These are phyloP conservation scores for Picochlorum costavermella DNA, from an alignment of 139 green algal genomes.

Conservation along the genomic window DNA sequence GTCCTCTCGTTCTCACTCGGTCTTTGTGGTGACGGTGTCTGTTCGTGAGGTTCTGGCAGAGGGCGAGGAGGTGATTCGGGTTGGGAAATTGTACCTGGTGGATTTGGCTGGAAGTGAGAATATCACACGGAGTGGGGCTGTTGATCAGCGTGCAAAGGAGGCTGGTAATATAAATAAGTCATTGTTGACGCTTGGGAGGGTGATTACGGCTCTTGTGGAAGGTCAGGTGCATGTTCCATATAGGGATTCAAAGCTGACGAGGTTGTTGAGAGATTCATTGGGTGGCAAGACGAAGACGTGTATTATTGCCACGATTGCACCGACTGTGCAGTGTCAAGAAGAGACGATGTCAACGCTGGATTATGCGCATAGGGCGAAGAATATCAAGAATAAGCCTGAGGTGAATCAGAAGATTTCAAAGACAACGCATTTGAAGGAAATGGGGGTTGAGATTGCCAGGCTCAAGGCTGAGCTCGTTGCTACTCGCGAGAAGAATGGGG, in stretches of 20 bases:
- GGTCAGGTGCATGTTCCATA: conserved; percentile 55
- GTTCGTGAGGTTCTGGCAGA: conserved; percentile 82
- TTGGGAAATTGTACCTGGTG: conserved; percentile 97
- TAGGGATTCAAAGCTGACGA: conserved; percentile 94
- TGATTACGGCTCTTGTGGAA: conserved; percentile 93
- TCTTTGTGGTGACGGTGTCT: conserved; percentile 57
- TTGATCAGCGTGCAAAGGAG: conserved; percentile 79
- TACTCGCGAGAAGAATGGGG: conserved; percentile 83
- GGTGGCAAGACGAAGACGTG: conserved; percentile 83
- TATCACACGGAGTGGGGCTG: conserved; percentile 81
- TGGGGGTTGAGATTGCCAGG: conserved; percentile 86
- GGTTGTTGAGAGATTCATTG: conserved; percentile 91
- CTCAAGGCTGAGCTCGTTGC: conserved; percentile 69
- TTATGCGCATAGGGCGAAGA: conserved; percentile 96
- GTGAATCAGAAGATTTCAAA: conserved; percentile 88
- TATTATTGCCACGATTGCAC: conserved; percentile 97
- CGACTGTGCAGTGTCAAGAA: conserved; percentile 73
- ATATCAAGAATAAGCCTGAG: conserved; percentile 96
- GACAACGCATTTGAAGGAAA: conserved; percentile 90
- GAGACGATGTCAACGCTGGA: conserved; percentile 96
- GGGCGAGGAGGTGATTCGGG: conserved; percentile 95
- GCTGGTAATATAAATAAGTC: conserved; percentile 96
- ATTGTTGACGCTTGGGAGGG: conserved; percentile 88
- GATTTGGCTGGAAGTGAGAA: conserved; percentile 96
- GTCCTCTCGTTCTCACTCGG: conserved; percentile 85